phyloP scores from a whole-genome alignment of 805 yeast genomes.

The Hanseniaspora hatyaiensis region DNA sequence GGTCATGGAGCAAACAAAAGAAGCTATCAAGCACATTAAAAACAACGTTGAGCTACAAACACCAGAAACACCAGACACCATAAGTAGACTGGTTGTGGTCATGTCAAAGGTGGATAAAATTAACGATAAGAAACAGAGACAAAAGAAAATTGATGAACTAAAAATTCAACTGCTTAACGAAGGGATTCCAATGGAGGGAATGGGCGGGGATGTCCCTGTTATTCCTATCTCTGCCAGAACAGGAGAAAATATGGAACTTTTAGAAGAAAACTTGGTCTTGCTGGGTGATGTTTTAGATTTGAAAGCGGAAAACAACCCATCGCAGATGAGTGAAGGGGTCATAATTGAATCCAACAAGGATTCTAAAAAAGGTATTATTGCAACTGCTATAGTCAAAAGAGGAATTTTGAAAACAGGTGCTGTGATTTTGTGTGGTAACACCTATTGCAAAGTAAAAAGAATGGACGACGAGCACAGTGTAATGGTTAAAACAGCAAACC shows the following conservation, averaged over 20 bases:
- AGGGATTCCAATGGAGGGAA: constrained; percentile 78
- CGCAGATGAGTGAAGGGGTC: constrained; percentile 57
- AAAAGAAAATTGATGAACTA: constrained; percentile 62
- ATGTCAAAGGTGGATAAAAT: constrained; percentile 79
- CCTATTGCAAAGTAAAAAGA: constrained; percentile 73
- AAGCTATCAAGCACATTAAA: constrained; percentile 87
- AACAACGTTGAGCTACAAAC: constrained; percentile 46
- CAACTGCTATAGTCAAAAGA: constrained; percentile 71
- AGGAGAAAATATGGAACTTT: constrained; percentile 76
- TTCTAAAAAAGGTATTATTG: constrained; percentile 72
- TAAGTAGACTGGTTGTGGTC: constrained; percentile 66
- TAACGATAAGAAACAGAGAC: constrained; percentile 25
- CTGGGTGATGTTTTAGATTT: constrained; percentile 75
- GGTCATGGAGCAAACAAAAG: constrained; percentile 93
- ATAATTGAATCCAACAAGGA: constrained; percentile 73
- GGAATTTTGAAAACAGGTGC: constrained; percentile 65
- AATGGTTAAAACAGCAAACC: constrained; percentile 51
- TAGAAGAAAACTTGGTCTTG: constrained; percentile 80
- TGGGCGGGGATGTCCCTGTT: constrained; percentile 90
- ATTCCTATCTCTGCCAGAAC: constrained; percentile 81
- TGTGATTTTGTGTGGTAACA: constrained; percentile 71
- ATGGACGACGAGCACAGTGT: constrained; percentile 58
- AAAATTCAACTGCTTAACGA: constrained; percentile 62
- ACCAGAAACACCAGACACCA: constrained; percentile 5
- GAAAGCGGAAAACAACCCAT: constrained; percentile 45